Evolutionary conservation across 108 stramenopile species (phyloP), one percentile per base, ranked within the genome.

Genomic region (Chaetoceros tenuissimus): DNA sequence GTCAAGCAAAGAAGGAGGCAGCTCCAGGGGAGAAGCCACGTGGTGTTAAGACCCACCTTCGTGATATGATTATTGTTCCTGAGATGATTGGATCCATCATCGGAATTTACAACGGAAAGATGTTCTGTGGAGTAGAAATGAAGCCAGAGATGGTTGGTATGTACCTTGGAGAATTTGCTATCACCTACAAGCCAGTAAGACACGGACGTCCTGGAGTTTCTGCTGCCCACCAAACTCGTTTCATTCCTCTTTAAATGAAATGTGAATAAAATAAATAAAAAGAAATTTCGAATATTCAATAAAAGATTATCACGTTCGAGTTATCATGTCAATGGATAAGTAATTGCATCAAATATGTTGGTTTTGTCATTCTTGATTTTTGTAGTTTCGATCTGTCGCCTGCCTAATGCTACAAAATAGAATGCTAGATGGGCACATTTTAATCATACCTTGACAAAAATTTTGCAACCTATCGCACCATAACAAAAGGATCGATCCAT

Each of bases 71-170:
- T 73, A 97, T 99, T 68, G 92, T 98, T 57, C 99, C 99, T 26
- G 99, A 99, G 80, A 98, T 99, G 99, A 94, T 99, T 70, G 99
- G 99, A 67, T 89, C 89, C 59, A 94, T 96, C 54, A 81, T 98
- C 56, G 97, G 95, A 67, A 96, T 99, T 70, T 98, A 99, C 96
- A 99, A 99, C 74, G 99, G 99, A 85, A 94, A 94, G 75, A 93
- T 86, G 77, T 95, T 97, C 74, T 92, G 86, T 61, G 87, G 91
- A 66, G 96, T 99, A 53, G 99, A 99, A 78, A 97, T 99, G 91
- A 98, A 98, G 82, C 96, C 97, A 23, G 98, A 99, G 74, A 99
- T 99, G 99, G 81, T 98, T 57, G 99, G 98, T 46, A 94, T 96
- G 88, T 99, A 99, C 77, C 79, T 98, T 59, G 99, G 94, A 60